Base-by-base conservation (phyloP, 257 asterid genomes). In the Rhazya stricta region DNA sequence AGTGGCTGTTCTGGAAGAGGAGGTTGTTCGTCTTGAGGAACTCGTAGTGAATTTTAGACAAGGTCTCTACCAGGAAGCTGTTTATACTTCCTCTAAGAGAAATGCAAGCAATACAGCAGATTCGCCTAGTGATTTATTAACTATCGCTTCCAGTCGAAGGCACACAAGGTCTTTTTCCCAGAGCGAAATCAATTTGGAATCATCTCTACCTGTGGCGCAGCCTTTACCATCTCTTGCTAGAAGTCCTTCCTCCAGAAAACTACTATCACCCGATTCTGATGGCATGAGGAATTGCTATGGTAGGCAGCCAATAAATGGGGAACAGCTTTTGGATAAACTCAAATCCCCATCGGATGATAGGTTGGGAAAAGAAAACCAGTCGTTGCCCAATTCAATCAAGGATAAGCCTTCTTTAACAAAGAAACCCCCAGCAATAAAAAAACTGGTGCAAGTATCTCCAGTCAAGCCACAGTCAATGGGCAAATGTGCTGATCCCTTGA, bases 1-100 rank as follows among this genome's bases (percentile, higher is more conserved):
- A 85, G 97, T 94, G 82, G 98, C 97, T 51, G 97, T 94, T 61
- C 81, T 94, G 53, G 98, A 94, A 83, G 98, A 94, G 82, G 97
- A 94, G 77, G 97, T 94, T 53, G 93, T 90, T 74, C 83, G 91
- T 70, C 92, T 94, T 10, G 97, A 94, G 79, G 96, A 90, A 78
- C 85, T 85, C 76, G 82, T 86, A 56, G 90, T 87, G 76, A 88
- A 79, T 78, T 89, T 84, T 63, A 87, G 91, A 79, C 91, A 89
- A 77, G 97, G 93, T 36, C 84, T 93, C 15, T 87, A 86, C 80
- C 86, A 86, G 30, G 95, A 89, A 78, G 91, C 96, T 79, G 86
- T 83, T 50, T 61, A 76, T 67, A 79, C 77, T 69, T 87, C 91
- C 69, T 87, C 91, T 34, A 78, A 69, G 72, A 87, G 32, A 71